Percentiles rank a stretch among this genome's conserved stretches.
Evolutionary conservation across 805 yeast species (phyloP).

Genomic region (Starmera caribaea): DNA sequence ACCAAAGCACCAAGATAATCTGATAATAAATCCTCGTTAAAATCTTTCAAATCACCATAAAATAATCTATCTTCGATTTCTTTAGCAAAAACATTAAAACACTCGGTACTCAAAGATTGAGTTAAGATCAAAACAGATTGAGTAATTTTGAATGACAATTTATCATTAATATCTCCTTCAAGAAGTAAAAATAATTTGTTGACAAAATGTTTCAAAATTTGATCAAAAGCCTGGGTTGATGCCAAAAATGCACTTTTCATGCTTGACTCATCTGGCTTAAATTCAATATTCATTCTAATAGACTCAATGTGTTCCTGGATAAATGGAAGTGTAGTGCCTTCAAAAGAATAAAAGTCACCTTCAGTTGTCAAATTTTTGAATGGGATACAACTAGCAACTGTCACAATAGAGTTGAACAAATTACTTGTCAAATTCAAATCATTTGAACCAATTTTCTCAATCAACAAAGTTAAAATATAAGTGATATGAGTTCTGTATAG

Average conservation of each 20-base stretch:
- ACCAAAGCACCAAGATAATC: slow-evolving; percentile 66
- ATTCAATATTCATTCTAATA: slow-evolving; percentile 27
- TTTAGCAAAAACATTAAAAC: slow-evolving; percentile 36
- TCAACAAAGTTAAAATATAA: slow-evolving; percentile 54
- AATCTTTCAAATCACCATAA: slow-evolving; percentile 46
- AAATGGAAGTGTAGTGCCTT: slow-evolving; percentile 39
- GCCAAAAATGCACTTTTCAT: slow-evolving; percentile 56
- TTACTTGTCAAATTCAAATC: slow-evolving; percentile 67
- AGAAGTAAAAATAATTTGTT: slow-evolving; percentile 52
- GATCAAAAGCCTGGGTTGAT: slow-evolving; percentile 62
- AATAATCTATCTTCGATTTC: slow-evolving; percentile 30
- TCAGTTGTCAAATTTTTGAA: slow-evolving; percentile 41
- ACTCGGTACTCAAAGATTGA: slow-evolving; percentile 52
- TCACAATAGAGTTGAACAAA: slow-evolving; percentile 59
- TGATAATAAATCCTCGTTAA: slow-evolving; percentile 58
- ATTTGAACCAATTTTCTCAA: slow-evolving; percentile 84
- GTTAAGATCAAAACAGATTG: slow-evolving; percentile 37
- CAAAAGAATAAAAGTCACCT: slow-evolving; percentile 31
- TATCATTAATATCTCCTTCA: slow-evolving; percentile 37
- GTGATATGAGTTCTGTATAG: slow-evolving; percentile 71
- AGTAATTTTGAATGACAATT: slow-evolving; percentile 27
- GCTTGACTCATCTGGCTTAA: slow-evolving; percentile 31
- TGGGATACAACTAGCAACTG: slow-evolving; percentile 66
- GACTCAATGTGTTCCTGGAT: slow-evolving; percentile 54
- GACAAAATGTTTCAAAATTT: slow-evolving; percentile 45